Conservation (phyloP, 148 eudicot species). For the Silene uniflora region DNA sequence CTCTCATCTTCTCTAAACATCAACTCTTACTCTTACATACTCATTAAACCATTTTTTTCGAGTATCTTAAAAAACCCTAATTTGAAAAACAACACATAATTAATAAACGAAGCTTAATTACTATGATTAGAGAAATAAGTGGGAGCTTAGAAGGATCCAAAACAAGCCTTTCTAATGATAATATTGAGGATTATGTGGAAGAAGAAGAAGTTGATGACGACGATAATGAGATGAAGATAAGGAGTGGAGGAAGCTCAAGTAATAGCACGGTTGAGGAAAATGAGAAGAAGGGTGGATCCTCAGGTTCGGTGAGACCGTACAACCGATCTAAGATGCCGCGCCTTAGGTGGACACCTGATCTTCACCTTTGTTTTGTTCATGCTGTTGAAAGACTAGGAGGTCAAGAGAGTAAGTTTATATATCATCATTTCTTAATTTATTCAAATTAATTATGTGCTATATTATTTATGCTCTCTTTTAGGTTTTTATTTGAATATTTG, state of each 20-base stretch:
- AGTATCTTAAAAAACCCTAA: constrained; percentile 19
- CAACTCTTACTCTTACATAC: constrained; percentile 1
- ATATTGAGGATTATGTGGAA: constrained; percentile 16
- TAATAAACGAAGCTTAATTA: constrained; percentile 10
- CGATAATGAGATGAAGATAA: constrained; percentile 25
- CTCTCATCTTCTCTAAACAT: constrained; percentile 16
- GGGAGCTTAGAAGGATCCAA: constrained; percentile 37
- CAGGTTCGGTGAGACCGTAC: constrained; percentile 75
- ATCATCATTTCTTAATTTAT: too few relatives aligned
- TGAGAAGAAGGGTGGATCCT: constrained; percentile 40
- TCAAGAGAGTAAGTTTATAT: constrained; percentile 63
- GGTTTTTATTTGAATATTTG: background rate
- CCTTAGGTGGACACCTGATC: constrained; percentile 92
- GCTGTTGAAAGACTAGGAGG: constrained; percentile 91
- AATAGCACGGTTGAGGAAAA: constrained; percentile 68
- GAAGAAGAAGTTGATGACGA: constrained; percentile 17
- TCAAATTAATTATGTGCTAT: background rate
- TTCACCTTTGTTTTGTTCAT: constrained; percentile 77
- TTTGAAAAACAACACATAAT: constrained; percentile 4
- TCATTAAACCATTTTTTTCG: background rate
- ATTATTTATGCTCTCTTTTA: background rate
- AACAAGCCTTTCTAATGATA: constrained; percentile 29
- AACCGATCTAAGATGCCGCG: constrained; percentile 79
- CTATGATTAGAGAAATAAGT: constrained; percentile 28
- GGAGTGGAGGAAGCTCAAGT: constrained; percentile 67